These are phyloP conservation scores for Oenanthe sinensis DNA, from an alignment of 129 eudicot species.

Conservation along the genomic window DNA sequence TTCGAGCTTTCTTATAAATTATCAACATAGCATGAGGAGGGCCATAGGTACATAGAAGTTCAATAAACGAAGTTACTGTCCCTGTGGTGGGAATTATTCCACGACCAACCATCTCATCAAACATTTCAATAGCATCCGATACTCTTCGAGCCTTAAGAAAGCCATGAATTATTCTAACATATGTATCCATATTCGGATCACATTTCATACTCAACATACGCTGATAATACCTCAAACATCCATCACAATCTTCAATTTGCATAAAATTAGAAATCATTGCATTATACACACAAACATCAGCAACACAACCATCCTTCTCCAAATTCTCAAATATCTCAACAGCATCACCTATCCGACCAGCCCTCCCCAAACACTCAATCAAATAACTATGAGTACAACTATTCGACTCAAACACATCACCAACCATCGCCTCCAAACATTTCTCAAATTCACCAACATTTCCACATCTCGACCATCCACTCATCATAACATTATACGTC, in stretches of 20 bases:
- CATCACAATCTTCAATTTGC: slow-evolving; percentile 45
- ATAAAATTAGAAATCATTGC: slow-evolving; percentile 62
- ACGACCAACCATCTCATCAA: slow-evolving; percentile 55
- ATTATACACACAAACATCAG: slow-evolving; percentile 49
- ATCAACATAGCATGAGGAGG: slow-evolving; percentile 93
- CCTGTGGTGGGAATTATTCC: slow-evolving; percentile 65
- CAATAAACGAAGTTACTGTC: slow-evolving; percentile 47
- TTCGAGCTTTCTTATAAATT: slow-evolving; percentile 67
- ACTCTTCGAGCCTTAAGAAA: slow-evolving; percentile 66
- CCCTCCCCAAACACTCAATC: slow-evolving; percentile 81
- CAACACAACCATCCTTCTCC: slow-evolving; percentile 27
- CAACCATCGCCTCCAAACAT: slow-evolving; percentile 60
- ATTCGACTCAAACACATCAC: slow-evolving; percentile 63
- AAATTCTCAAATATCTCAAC: slow-evolving; percentile 48
- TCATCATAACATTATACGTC: slow-evolving; percentile 45
- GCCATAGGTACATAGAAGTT: slow-evolving; percentile 60
- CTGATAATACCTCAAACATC: slow-evolving; percentile 50
- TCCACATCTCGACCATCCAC: slow-evolving; percentile 68
- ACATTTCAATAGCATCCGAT: slow-evolving; percentile 77
- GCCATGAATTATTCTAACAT: slow-evolving; percentile 36
- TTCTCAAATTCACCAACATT: slow-evolving; percentile 55
- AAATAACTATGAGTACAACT: slow-evolving; percentile 48
- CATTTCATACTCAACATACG: slow-evolving; percentile 40
- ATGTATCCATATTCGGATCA: slow-evolving; percentile 60
- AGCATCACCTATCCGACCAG: slow-evolving; percentile 53